Conservation (phyloP, 2,329 filamentous ascomycete genomes). For the Fusarium mexicanum region DNA sequence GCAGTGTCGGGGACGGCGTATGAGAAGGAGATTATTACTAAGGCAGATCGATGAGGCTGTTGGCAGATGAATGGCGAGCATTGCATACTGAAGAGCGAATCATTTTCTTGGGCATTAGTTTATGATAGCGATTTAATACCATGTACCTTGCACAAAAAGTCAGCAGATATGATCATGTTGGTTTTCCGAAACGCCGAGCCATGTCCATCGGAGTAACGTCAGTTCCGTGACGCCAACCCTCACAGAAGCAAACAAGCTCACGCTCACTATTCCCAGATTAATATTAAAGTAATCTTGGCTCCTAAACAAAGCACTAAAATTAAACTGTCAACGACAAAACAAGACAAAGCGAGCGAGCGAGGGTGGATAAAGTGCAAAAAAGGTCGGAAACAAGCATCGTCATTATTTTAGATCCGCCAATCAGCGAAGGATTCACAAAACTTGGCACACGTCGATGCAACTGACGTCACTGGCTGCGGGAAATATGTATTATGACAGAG, state of each 20-base stretch:
- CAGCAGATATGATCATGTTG: neutral
- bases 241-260: neutral
- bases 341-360: neutral
- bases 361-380: neutral
- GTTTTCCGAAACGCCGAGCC: neutral
- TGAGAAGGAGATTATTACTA: neutral
- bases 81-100: neutral
- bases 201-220: neutral
- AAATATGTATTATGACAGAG: slow-evolving; percentile 19
- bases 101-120: neutral
- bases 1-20: neutral
- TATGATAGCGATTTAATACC: neutral
- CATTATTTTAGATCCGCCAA: neutral
- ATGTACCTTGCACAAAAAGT: neutral
- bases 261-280: neutral
- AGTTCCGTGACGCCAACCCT: neutral
- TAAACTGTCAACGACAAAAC: slow-evolving; percentile 17
- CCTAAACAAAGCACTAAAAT: neutral
- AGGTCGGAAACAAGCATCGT: slow-evolving; percentile 14
- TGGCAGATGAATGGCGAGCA: neutral
- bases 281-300: neutral
- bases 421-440: neutral
- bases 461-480: slow-evolving; percentile 14
- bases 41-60: neutral
- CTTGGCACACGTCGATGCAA: slow-evolving; percentile 9